Percentiles rank a stretch among this genome's conserved stretches.
phyloP scores from a whole-genome alignment of 164 flowering plant genomes.

The Berberis vulgaris region DNA sequence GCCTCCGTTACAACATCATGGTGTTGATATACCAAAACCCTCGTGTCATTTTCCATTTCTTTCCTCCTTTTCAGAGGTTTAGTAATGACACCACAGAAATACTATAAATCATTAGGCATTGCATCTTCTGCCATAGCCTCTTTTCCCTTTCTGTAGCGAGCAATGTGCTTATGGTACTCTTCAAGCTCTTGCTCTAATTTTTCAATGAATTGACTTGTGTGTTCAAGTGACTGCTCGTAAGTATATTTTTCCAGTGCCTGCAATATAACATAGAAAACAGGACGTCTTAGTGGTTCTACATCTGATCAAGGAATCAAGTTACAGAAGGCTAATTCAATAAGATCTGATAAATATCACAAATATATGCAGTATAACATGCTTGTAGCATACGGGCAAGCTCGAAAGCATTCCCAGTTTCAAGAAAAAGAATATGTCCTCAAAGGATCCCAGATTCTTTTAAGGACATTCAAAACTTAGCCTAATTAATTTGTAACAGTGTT shows the following conservation, averaged over 20 bases:
- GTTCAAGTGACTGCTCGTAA: constrained; percentile 82
- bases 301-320: constrained; percentile 3
- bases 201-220: constrained; percentile 87
- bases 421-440: background rate
- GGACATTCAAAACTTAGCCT: background rate
- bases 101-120: background rate
- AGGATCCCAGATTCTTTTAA: background rate
- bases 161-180: constrained; percentile 63
- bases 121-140: constrained; percentile 17
- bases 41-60: background rate
- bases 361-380: background rate
- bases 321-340: background rate
- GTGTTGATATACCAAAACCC: too few species aligned
- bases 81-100: background rate
- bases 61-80: background rate
- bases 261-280: constrained; percentile 6
- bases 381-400: too few species aligned
- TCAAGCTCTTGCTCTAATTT: constrained; percentile 84
- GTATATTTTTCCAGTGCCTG: constrained; percentile 85
- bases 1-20: background rate
- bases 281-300: background rate
- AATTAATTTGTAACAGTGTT: background rate
- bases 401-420: background rate
- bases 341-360: background rate
- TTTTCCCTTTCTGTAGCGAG: constrained; percentile 38